A percentile compares a stretch with the other conserved stretches of the same genome.
phyloP scores from a whole-genome alignment of 495 filamentous ascomycete genomes.

The Sabuloglossum arenarium region DNA sequence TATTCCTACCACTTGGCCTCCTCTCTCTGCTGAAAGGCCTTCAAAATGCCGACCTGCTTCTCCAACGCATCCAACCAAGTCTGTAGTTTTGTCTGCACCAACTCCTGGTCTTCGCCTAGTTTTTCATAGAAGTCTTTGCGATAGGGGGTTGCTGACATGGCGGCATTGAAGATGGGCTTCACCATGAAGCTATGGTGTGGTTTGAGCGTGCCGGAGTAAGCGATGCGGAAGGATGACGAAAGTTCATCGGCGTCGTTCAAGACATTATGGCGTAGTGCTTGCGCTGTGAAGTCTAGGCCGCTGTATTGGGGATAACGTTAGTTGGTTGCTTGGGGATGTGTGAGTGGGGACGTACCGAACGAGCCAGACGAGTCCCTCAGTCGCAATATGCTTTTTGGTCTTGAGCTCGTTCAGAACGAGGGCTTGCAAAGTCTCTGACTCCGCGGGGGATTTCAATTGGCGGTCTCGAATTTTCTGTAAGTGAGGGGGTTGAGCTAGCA shows the following conservation, averaged over 20 bases:
- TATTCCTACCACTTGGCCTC: conserved; percentile 46
- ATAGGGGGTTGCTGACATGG: conserved; percentile 84
- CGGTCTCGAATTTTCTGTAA: conserved; percentile 76
- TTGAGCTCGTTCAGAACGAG: conserved; percentile 75
- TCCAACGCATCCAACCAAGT: conserved; percentile 57
- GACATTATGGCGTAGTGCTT: conserved; percentile 62
- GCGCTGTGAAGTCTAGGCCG: conserved; percentile 77
- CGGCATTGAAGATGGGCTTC: conserved; percentile 74
- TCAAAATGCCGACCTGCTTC: conserved; percentile 50
- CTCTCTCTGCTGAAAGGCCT: conserved; percentile 45
- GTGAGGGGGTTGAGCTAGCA: background rate
- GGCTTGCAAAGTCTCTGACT: conserved; percentile 62
- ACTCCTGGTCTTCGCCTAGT: conserved; percentile 43
- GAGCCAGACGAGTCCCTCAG: conserved; percentile 84
- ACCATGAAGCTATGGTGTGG: conserved; percentile 72
- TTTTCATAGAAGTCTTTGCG: conserved; percentile 77
- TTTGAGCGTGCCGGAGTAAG: conserved; percentile 74
- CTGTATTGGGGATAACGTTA: conserved; percentile 23
- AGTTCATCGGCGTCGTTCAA: conserved; percentile 48
- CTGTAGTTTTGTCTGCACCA: conserved; percentile 37
- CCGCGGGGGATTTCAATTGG: conserved; percentile 49
- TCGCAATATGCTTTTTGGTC: conserved; percentile 61
- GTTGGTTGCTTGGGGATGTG: background rate
- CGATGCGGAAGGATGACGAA: conserved; percentile 59
- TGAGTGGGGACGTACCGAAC: conserved; percentile 38